These are phyloP conservation scores for Lobosporangium transversale DNA, from an alignment of 192 early-diverging fungal genomes.

Conservation along the genomic window DNA sequence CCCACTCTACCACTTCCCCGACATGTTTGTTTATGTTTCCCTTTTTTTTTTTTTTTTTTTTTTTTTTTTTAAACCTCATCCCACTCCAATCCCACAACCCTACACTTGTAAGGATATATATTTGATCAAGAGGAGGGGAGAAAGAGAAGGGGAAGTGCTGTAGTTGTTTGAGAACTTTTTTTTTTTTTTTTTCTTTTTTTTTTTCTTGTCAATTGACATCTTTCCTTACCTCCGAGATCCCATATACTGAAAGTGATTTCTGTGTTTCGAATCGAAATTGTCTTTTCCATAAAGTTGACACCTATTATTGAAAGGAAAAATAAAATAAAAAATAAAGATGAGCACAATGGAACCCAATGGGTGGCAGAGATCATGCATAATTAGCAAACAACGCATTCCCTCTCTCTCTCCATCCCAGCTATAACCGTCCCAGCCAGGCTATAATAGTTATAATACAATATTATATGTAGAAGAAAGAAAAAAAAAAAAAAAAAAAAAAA, in stretches of 20 bases:
- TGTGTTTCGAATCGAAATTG: constrained; percentile 86
- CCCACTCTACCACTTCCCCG: too few relatives aligned
- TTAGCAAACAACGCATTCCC: too few relatives aligned
- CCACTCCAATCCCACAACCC: background rate
- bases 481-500: too few relatives aligned
- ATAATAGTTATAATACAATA: too few relatives aligned
- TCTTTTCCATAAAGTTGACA: constrained; percentile 98
- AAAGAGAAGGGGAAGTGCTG: background rate
- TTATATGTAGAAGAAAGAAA: too few relatives aligned
- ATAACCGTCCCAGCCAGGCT: too few relatives aligned
- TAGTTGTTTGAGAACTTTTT: background rate
- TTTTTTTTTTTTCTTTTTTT: constrained; percentile 3
- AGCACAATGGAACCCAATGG: too few relatives aligned
- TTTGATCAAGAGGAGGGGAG: constrained; percentile 2
- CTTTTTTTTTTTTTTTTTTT: background rate
- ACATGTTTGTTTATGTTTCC: background rate
- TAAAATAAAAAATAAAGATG: too few relatives aligned
- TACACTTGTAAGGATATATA: background rate
- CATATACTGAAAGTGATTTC: constrained; percentile 98
- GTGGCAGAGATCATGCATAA: too few relatives aligned
- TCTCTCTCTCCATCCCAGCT: too few relatives aligned
- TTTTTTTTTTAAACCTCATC: background rate
- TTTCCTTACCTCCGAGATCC: constrained; percentile 88
- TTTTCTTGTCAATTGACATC: background rate
- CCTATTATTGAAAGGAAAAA: constrained; percentile 54